Evolutionary conservation across 2,329 filamentous ascomycete genomes (phyloP).

Genomic region (Colletotrichum acutatum): DNA sequence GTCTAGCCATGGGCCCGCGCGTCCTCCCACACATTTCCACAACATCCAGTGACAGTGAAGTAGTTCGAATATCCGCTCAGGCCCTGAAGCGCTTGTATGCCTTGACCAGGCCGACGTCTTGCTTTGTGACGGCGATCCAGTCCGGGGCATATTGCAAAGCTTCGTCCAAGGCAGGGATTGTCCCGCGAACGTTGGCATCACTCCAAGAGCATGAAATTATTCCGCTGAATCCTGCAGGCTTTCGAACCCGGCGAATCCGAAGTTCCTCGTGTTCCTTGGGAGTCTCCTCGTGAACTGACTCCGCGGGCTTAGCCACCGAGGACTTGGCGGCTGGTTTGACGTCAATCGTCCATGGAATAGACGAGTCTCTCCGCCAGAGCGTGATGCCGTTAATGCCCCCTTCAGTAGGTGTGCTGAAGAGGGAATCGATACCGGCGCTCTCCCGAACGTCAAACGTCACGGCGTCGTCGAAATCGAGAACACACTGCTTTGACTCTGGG

Average conservation of each 20-base stretch:
- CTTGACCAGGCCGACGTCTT: slow-evolving; percentile 20
- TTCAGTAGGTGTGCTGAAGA: slow-evolving; percentile 72
- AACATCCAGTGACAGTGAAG: background rate
- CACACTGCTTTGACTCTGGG: slow-evolving; percentile 82
- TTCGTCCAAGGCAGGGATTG: slow-evolving; percentile 88
- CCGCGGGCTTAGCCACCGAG: background rate
- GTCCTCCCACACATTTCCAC: background rate
- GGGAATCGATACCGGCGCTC: slow-evolving; percentile 66
- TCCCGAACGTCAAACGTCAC: slow-evolving; percentile 70
- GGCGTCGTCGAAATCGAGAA: slow-evolving; percentile 72
- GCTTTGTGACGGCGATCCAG: slow-evolving; percentile 84
- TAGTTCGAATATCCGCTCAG: background rate
- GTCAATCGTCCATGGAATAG: slow-evolving; percentile 79
- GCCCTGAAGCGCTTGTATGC: slow-evolving; percentile 11
- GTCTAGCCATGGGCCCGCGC: background rate
- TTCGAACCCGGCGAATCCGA: slow-evolving; percentile 40
- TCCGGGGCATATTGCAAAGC: slow-evolving; percentile 77
- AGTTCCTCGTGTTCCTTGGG: slow-evolving; percentile 38
- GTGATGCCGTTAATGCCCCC: slow-evolving; percentile 75
- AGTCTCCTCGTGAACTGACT: too few species aligned
- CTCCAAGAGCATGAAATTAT: slow-evolving; percentile 85
- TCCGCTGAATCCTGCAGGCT: slow-evolving; percentile 62
- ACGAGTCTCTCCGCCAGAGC: slow-evolving; percentile 87
- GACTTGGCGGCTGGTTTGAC: slow-evolving; percentile 59
- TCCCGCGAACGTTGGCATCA: slow-evolving; percentile 78